Evolutionary conservation across 1,139 yeast genomes (phyloP).

Genomic region (Ogataea hybrid): DNA sequence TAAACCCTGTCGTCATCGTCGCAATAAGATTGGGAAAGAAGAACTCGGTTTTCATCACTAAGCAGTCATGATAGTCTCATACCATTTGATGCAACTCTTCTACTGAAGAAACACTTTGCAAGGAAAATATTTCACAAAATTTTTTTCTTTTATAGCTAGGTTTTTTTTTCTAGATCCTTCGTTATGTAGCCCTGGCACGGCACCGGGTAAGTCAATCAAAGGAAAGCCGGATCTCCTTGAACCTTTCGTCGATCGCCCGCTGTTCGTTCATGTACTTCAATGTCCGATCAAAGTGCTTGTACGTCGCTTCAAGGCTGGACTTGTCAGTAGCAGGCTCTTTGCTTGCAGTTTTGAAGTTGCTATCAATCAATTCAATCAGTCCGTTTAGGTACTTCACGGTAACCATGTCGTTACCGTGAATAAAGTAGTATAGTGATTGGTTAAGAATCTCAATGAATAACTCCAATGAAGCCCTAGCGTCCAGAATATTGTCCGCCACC

Average conservation of each 20-base stretch:
- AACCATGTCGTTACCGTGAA: constrained; percentile 74
- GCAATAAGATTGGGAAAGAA: constrained; percentile 78
- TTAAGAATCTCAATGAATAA: constrained; percentile 87
- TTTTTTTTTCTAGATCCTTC: constrained; percentile 10
- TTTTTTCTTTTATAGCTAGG: constrained; percentile 3
- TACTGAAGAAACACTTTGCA: constrained; percentile 8
- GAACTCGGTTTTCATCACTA: constrained; percentile 55
- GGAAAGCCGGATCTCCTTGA: constrained; percentile 44
- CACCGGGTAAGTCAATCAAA: constrained; percentile 9
- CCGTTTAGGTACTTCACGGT: constrained; percentile 81
- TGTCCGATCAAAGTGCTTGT: constrained; percentile 63
- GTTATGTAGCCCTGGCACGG: constrained; percentile 9
- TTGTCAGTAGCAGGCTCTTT: constrained; percentile 15
- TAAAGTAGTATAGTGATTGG: constrained; percentile 78
- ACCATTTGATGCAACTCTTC: constrained; percentile 15
- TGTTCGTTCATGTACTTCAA: constrained; percentile 65
- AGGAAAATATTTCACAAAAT: constrained; percentile 8
- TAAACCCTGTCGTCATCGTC: constrained; percentile 85
- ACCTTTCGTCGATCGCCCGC: constrained; percentile 61
- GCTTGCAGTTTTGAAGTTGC: constrained; percentile 62
- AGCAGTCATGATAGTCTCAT: constrained; percentile 11
- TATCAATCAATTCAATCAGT: constrained; percentile 76
- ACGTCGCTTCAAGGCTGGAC: constrained; percentile 35
- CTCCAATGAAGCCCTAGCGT: constrained; percentile 71
- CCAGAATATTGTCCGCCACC: constrained; percentile 93